These are phyloP conservation scores for Colletotrichum sp. DNA, from an alignment of 2,329 filamentous ascomycete genomes.

Conservation along the genomic window DNA sequence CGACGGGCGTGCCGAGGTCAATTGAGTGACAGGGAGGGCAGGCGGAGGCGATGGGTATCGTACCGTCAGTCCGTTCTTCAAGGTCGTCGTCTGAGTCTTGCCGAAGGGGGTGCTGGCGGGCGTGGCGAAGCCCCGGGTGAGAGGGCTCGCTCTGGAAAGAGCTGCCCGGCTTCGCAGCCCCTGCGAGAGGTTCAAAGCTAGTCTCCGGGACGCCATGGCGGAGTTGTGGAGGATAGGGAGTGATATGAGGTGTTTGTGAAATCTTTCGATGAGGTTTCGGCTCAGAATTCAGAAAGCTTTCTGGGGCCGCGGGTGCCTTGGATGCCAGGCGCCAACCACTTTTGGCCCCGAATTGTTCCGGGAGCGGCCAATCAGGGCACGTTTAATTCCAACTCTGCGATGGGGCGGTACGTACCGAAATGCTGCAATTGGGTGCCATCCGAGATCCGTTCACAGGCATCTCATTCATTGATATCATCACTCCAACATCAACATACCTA, in stretches of 20 bases:
- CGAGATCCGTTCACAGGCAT: background rate
- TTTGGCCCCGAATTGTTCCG: conserved; percentile 42
- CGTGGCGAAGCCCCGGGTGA: conserved; percentile 89
- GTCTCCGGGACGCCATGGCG: conserved; percentile 93
- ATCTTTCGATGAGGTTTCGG: conserved; percentile 44
- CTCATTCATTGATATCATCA: background rate
- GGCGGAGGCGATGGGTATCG: conserved; percentile 29
- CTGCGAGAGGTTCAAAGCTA: conserved; percentile 92
- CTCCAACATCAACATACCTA: background rate
- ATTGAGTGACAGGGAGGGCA: conserved; percentile 33
- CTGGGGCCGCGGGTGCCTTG: conserved; percentile 45
- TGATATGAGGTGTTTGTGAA: conserved; percentile 62
- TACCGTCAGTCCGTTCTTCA: conserved; percentile 97
- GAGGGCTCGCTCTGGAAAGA: conserved; percentile 75
- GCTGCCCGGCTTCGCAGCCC: conserved; percentile 87
- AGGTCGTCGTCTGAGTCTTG: conserved; percentile 94
- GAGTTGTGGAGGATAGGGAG: conserved; percentile 53
- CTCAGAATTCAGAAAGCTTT: conserved; percentile 47
- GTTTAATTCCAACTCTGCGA: conserved; percentile 1
- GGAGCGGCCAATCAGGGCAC: conserved; percentile 36
- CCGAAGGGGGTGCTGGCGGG: conserved; percentile 70
- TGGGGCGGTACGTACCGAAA: background rate
- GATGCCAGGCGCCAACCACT: conserved; percentile 42
- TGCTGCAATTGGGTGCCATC: background rate
- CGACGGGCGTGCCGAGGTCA: conserved; percentile 31